Percentiles rank a stretch among this genome's conserved stretches.
These are phyloP conservation scores for Citrus reticulata DNA, from an alignment of 345 rosid species.

Conservation along the genomic window DNA sequence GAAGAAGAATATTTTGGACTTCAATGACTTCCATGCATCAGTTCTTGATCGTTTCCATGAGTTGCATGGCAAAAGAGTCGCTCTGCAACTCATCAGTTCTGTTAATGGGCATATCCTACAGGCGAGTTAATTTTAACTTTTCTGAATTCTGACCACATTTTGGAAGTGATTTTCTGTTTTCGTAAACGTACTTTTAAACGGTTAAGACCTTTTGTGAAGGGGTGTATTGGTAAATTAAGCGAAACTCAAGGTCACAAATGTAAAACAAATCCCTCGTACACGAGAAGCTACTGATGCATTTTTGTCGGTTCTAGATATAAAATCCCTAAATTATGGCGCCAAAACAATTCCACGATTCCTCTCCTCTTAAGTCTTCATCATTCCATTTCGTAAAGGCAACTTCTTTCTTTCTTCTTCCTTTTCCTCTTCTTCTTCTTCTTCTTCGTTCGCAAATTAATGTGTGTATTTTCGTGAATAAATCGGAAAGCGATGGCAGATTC, in stretches of 20 bases:
- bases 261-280: not conserved
- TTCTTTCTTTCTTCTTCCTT: not conserved
- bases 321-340: slow-evolving; percentile 11
- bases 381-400: not conserved
- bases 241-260: not conserved
- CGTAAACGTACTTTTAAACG: not conserved
- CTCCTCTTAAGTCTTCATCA: not conserved
- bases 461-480: not conserved
- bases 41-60: too few relatives aligned
- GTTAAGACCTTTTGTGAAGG: accelerated
- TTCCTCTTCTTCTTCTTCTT: too few relatives aligned
- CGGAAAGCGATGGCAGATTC: slow-evolving; percentile 41
- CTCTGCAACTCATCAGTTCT: slow-evolving; percentile 51
- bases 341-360: not conserved
- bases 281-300: not conserved
- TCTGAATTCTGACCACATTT: not conserved
- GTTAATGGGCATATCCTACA: slow-evolving; percentile 35
- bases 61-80: too few relatives aligned
- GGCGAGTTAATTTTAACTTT: slow-evolving; percentile 10
- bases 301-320: not conserved
- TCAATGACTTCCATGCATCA: slow-evolving; percentile 20
- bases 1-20: slow-evolving; percentile 84
- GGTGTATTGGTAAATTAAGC: not conserved
- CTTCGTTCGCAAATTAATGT: not conserved
- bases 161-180: not conserved